Conservation (phyloP, 768 basidiomycete species). For the Exsudoporus frostii region DNA sequence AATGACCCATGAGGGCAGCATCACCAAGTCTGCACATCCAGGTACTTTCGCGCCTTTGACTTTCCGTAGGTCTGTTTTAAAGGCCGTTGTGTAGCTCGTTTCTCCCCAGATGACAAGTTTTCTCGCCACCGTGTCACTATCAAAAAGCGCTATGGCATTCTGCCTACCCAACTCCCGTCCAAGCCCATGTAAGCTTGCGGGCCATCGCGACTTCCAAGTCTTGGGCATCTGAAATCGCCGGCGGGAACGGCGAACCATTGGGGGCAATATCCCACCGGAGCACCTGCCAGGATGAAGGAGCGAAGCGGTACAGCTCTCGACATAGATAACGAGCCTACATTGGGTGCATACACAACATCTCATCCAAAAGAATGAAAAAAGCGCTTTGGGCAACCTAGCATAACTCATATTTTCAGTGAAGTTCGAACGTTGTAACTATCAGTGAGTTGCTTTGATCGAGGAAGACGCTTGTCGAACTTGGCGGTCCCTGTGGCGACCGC, state of each 20-base stretch:
- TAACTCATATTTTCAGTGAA: not conserved
- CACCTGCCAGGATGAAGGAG: not conserved
- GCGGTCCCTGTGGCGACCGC: no score
- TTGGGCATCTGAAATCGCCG: not conserved
- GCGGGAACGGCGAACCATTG: not conserved
- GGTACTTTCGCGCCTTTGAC: constrained; percentile 46
- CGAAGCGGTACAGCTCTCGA: not conserved
- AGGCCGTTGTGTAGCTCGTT: constrained; percentile 64
- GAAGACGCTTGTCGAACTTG: not conserved
- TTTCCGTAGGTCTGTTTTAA: not conserved
- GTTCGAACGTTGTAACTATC: not conserved
- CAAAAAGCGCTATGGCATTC: constrained; percentile 87
- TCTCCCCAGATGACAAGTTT: constrained; percentile 99
- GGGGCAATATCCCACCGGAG: no score
- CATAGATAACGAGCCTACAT: not conserved
- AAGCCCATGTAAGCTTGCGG: constrained; percentile 68
- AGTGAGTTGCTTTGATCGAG: not conserved
- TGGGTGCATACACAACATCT: not conserved
- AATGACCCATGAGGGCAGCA: constrained; percentile 71
- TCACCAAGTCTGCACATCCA: constrained; percentile 96
- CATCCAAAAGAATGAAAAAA: constrained; percentile 19
- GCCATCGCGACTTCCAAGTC: not conserved
- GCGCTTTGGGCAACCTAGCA: not conserved
- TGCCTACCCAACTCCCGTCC: constrained; percentile 84
- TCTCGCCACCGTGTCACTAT: constrained; percentile 96